Percentiles rank a stretch among this genome's conserved stretches.
phyloP scores from a whole-genome alignment of 768 basidiomycete species.

The Suillus paluster region DNA sequence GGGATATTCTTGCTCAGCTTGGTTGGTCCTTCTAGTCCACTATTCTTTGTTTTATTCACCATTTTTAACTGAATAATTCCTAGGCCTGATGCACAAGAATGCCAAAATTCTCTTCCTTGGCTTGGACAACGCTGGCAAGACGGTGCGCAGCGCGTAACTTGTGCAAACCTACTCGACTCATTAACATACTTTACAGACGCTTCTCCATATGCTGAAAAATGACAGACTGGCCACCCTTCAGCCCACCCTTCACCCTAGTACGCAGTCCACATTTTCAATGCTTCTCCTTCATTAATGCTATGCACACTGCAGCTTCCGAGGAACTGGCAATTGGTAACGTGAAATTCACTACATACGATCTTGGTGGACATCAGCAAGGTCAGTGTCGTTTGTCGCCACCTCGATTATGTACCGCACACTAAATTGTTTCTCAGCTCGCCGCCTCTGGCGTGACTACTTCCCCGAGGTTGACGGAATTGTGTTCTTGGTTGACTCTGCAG shows the following conservation, averaged over 20 bases:
- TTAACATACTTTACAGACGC: slow-evolving; percentile 58
- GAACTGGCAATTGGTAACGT: slow-evolving; percentile 98
- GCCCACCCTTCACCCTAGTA: slow-evolving; percentile 98
- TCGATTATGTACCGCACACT: not conserved
- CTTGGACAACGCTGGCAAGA: slow-evolving; percentile 99
- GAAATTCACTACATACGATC: slow-evolving; percentile 98
- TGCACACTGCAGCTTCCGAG: slow-evolving; percentile 77
- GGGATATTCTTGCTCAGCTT: slow-evolving; percentile 92
- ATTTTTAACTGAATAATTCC: slow-evolving; percentile 1
- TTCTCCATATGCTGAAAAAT: slow-evolving; percentile 99
- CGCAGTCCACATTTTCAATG: slow-evolving; percentile 27
- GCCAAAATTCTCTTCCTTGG: slow-evolving; percentile 99
- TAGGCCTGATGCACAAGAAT: slow-evolving; percentile 95
- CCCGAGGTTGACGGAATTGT: slow-evolving; percentile 99
- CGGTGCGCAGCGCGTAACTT: slow-evolving; percentile 54
- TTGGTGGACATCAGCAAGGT: slow-evolving; percentile 98
- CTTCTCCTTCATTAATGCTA: slow-evolving; percentile 9
- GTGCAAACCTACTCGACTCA: not conserved
- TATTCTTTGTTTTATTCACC: slow-evolving; percentile 10
- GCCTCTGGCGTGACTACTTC: slow-evolving; percentile 99
- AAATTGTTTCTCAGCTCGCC: slow-evolving; percentile 64
- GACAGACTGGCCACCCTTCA: slow-evolving; percentile 96
- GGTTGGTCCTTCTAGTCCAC: slow-evolving; percentile 54
- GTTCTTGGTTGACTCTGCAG: slow-evolving; percentile 97
- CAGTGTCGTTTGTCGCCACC: slow-evolving; percentile 22